Base-by-base conservation (phyloP, 345 rosid species). In the Salix arbutifolia region DNA sequence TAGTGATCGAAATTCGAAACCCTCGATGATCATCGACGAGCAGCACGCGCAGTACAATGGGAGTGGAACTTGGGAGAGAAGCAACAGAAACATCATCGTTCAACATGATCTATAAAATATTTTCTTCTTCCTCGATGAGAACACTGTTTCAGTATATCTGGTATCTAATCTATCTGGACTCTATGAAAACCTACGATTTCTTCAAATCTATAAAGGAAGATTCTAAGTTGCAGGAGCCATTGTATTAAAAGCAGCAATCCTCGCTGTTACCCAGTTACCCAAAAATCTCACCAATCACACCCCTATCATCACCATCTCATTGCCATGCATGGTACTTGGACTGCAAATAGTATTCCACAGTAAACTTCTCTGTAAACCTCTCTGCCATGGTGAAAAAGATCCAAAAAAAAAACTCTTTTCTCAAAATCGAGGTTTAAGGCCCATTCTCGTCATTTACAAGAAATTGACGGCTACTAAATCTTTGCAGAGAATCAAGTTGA, bases 151-250 rank as follows among this genome's bases (percentile, higher is more conserved):
- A 30, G 61, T 23, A 52, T 71, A 70, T 79, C 79, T 48, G 13
- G 9, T 33, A 26, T 3, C 26, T 67, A 67, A 48, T 7, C 52
- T 46, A 14, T 1, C 18, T 56, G 69, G 81, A 73, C 44, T 70
- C 76, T 40, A 52, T 14, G 21, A 69, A 77, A 81, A 74, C 77
- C 79, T 67, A 80, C 72, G 74, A 72, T 76, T 66, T 76, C 25
- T 71, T 72, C 74, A 77, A 83, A 79, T 62, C 86, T 76, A 76
- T 74, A 83, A 82, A 76, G 85, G 81, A 76, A 87, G 87, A 83
- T 81, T 79, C 83, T 77, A 69, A 28, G 70, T 69, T 81, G 21
- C 80, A 66, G 76, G 38, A 18, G 10, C 67, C 40, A 52, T 72
- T 30, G 71, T 72, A 53, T 72, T 66, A 72, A 72, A 66, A 72